Conservation (phyloP, 257 asterid species). For the Striga asiatica region DNA sequence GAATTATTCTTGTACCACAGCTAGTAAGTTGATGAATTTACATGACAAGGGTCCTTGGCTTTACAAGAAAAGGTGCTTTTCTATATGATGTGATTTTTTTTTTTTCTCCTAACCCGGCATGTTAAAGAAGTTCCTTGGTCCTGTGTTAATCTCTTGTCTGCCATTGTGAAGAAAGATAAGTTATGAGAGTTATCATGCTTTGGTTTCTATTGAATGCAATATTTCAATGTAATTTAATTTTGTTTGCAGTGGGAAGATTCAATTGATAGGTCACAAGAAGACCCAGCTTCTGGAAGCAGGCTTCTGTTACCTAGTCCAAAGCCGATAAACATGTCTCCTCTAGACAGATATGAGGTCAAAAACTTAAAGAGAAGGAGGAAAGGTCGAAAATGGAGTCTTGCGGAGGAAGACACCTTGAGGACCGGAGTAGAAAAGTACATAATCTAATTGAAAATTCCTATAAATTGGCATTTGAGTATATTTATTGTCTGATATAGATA, state of each 20-base stretch:
- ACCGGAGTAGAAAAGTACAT: conserved; percentile 56
- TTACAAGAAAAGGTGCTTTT: too few species aligned
- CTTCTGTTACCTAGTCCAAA: conserved; percentile 40
- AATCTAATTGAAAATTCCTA: too few species aligned
- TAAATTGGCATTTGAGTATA: too few species aligned
- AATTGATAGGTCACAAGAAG: conserved; percentile 28
- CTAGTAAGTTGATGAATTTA: too few species aligned
- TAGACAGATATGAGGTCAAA: conserved; percentile 17
- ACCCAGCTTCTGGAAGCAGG: conserved; percentile 11
- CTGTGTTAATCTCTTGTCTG: neutral
- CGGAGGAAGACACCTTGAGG: conserved; percentile 78
- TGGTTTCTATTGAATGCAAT: too few species aligned
- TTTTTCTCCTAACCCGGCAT: neutral
- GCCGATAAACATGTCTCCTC: conserved; percentile 32
- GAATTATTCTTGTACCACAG: too few species aligned
- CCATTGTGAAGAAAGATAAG: neutral
- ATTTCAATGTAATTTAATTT: conserved; percentile 2
- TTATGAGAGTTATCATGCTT: neutral
- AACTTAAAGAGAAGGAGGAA: conserved; percentile 41
- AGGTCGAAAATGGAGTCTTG: conserved; percentile 42
- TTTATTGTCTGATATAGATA: too few species aligned
- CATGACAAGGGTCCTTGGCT: too few species aligned
- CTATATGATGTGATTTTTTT: too few species aligned
- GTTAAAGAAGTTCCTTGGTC: neutral
- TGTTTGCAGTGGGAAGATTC: conserved; percentile 69